Percentiles rank a stretch among this genome's conserved stretches.
phyloP scores from a whole-genome alignment of 148 eudicot genomes.

The Rhododendron molle region DNA sequence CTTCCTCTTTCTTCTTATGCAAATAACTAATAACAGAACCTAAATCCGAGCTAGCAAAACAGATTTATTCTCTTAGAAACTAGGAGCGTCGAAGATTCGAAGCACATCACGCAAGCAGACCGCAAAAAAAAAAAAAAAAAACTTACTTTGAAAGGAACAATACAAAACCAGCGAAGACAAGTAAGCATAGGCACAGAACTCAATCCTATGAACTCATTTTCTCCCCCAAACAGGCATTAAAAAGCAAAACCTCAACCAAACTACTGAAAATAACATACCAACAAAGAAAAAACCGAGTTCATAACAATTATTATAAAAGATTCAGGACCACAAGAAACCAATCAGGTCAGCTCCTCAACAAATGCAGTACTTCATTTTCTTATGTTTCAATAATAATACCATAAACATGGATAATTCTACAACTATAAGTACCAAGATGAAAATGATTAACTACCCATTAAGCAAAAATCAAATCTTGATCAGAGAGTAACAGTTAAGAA shows the following conservation, averaged over 20 bases:
- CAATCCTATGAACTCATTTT: slow-evolving; percentile 5
- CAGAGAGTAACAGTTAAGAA: background rate
- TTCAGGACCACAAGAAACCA: slow-evolving; percentile 4
- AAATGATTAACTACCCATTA: background rate
- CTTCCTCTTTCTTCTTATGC: background rate
- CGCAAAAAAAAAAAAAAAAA: too few species aligned
- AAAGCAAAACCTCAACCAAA: background rate
- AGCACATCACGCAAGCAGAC: background rate
- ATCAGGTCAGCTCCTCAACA: slow-evolving; percentile 11
- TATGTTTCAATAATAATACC: background rate
- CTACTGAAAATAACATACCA: background rate
- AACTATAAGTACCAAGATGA: background rate
- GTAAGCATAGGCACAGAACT: background rate
- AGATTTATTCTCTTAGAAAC: background rate
- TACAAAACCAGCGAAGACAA: background rate
- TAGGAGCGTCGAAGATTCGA: background rate
- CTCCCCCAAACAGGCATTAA: background rate
- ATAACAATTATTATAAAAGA: background rate
- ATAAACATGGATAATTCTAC: background rate
- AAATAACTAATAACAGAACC: background rate
- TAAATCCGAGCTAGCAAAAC: background rate
- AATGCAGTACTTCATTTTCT: background rate
- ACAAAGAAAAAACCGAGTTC: background rate
- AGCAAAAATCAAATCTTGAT: slow-evolving; percentile 8
- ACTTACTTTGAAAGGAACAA: background rate